phyloP scores from a whole-genome alignment of 176 grass and related monocot species.

The Chloris gayana region DNA sequence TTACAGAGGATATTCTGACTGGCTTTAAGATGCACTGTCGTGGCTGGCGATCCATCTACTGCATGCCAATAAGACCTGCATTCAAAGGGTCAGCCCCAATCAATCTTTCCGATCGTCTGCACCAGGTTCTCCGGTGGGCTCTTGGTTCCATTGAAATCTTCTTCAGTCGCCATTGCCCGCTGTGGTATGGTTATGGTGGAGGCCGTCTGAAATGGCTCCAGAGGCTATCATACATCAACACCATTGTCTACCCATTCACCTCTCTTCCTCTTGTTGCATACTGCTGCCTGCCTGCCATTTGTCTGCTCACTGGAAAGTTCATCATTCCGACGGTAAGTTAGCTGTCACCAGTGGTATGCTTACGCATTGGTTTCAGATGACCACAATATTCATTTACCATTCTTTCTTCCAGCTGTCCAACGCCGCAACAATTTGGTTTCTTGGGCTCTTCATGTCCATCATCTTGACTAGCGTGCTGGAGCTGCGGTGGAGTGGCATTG shows the following conservation, averaged over 20 bases:
- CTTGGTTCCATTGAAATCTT: constrained; percentile 94
- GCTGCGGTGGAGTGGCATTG: constrained; percentile 92
- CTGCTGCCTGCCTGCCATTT: constrained; percentile 85
- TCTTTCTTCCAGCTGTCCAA: constrained; percentile 70
- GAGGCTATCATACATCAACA: constrained; percentile 96
- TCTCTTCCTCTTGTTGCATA: constrained; percentile 88
- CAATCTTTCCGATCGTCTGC: constrained; percentile 94
- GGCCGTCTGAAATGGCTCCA: constrained; percentile 93
- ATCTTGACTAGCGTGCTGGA: constrained; percentile 84
- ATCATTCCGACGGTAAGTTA: constrained; percentile 84
- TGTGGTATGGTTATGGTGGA: constrained; percentile 88
- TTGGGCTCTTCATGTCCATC: constrained; percentile 93
- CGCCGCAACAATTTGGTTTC: constrained; percentile 82
- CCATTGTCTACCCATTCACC: constrained; percentile 94
- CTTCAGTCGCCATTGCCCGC: constrained; percentile 83
- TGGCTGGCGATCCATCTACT: constrained; percentile 97
- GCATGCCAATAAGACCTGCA: constrained; percentile 85
- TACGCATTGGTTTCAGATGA: not conserved
- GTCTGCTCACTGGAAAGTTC: constrained; percentile 87
- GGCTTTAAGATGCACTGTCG: constrained; percentile 99
- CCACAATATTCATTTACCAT: not conserved
- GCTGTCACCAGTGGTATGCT: not conserved
- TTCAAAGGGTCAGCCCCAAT: constrained; percentile 98
- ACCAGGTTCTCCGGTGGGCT: constrained; percentile 98
- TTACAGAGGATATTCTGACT: constrained; percentile 90